Base-by-base conservation (phyloP, 2,329 filamentous ascomycete species). In the Harringtonia aguacate region DNA sequence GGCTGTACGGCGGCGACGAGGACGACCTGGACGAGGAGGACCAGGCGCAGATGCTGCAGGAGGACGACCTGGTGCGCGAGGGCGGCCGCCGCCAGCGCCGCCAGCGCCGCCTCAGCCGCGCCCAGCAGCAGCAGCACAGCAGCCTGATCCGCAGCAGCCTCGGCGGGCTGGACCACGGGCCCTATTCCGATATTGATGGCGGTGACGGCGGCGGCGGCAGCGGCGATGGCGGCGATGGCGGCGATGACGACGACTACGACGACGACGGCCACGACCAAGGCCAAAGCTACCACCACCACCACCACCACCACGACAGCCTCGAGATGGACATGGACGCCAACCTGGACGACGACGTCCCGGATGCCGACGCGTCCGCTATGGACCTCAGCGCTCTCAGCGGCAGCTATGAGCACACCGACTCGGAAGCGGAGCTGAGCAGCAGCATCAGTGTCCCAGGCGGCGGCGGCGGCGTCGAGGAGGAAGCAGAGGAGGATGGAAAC, bases 351-450 rank as follows among this genome's bases (percentile, higher is more conserved):
- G 80, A 83, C 47, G 75, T 86, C 30, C 81, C 81, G 18, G 79
- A 84, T 47, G 36, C 24, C 4, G 37, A 28, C 9, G 24, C 10
- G 6, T 27, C 24, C 7, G 24, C 24, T 27, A 47, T 50, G 42
- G 45, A 51, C 29, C 29, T 47, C 10, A 51, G 46, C 29, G 43
- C 38, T 12, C 43, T 48, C 21, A 46, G 41, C 12, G 49, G 64
- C 22, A 75, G 76, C 52, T 87, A 86, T 64, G 83, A 88, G 65
- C 83, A 87, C 57, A 87, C 84, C 9, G 84, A 87, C 61, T 83
- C 81, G 3, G 83, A 86, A 51, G 81, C 70, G 9, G 79, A 80
- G 41, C 52, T 79, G 41, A 71, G 62, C 47, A 75, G 69, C 55
- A 49, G 44, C 17, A 31, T 27, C 37, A 41, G 37, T 28, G 22